Percentiles rank a stretch among this genome's conserved stretches.
Evolutionary conservation across 768 basidiomycete species (phyloP).

Genomic region (Russula lepida): DNA sequence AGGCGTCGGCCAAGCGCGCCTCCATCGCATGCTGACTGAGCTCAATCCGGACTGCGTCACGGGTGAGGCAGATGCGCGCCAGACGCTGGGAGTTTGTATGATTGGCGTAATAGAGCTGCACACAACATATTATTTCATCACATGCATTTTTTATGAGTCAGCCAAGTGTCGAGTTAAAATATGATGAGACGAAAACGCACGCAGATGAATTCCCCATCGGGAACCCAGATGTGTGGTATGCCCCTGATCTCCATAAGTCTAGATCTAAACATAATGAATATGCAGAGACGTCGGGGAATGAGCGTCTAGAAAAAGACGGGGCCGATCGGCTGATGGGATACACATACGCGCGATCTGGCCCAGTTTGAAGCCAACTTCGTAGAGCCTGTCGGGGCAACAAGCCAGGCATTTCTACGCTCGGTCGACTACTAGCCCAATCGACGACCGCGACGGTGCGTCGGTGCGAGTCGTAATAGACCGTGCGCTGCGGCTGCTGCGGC

Average conservation of each 20-base stretch:
- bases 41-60: slow-evolving; percentile 16
- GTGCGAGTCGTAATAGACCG: slow-evolving; percentile 11
- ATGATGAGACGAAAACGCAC: slow-evolving; percentile 1
- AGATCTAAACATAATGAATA: not conserved
- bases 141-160: not conserved
- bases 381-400: slow-evolving; percentile 12
- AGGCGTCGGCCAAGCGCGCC: slow-evolving; percentile 16
- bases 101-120: slow-evolving; percentile 13
- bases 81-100: not conserved
- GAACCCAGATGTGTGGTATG: slow-evolving; percentile 17
- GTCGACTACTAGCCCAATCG: slow-evolving; percentile 9
- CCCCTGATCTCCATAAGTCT: slow-evolving; percentile 20
- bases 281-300: not conserved
- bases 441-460: slow-evolving; percentile 18
- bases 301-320: not conserved
- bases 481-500: slow-evolving; percentile 9
- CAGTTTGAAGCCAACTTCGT: slow-evolving; percentile 16
- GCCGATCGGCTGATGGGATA: no score
- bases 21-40: slow-evolving; percentile 18
- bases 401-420: slow-evolving; percentile 20
- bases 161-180: not conserved
- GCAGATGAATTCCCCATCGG: slow-evolving; percentile 16
- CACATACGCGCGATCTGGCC: slow-evolving; percentile 16
- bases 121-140: not conserved
- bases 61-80: slow-evolving; percentile 9